A percentile compares a stretch with the other conserved stretches of the same genome.
Evolutionary conservation across 2,329 filamentous ascomycete genomes (phyloP).

Genomic region (Colletotrichum paranaense): DNA sequence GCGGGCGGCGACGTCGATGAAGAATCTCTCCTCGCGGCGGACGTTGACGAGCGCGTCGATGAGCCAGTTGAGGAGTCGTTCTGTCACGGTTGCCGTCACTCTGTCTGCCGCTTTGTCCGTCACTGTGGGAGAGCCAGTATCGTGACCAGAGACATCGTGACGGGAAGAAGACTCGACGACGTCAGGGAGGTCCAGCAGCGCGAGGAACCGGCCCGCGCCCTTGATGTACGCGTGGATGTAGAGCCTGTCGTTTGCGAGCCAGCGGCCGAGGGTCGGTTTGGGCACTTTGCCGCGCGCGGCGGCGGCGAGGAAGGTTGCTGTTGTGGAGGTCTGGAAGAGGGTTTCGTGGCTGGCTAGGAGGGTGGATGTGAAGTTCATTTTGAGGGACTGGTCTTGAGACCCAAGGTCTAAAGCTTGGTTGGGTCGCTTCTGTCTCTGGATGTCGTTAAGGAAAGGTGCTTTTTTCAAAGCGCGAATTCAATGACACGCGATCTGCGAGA

Average conservation of each 20-base stretch:
- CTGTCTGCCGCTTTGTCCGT: no score
- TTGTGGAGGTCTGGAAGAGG: constrained; percentile 67
- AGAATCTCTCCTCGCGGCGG: constrained; percentile 74
- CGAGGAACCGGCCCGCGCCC: constrained; percentile 73
- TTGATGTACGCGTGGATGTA: constrained; percentile 78
- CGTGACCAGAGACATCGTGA: no score
- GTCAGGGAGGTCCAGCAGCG: constrained; percentile 68
- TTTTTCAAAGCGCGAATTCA: not conserved
- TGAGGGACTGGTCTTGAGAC: not conserved
- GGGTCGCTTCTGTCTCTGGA: not conserved
- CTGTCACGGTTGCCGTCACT: not conserved
- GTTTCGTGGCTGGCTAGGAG: constrained; percentile 62
- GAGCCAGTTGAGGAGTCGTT: constrained; percentile 69
- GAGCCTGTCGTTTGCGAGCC: constrained; percentile 79
- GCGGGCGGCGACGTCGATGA: constrained; percentile 70
- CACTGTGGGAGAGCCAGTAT: not conserved
- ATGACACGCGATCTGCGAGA: not conserved
- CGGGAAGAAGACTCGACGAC: constrained; percentile 9
- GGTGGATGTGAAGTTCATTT: constrained; percentile 60
- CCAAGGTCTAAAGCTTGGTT: not conserved
- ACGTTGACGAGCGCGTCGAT: constrained; percentile 75
- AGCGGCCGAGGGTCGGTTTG: constrained; percentile 67
- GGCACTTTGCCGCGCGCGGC: constrained; percentile 72
- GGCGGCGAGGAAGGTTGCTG: constrained; percentile 73
- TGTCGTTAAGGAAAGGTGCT: not conserved